A percentile compares a stretch with the other conserved stretches of the same genome.
Conservation (phyloP, 1,284 basidiomycete genomes). For the Anthracocystis walkeri region DNA sequence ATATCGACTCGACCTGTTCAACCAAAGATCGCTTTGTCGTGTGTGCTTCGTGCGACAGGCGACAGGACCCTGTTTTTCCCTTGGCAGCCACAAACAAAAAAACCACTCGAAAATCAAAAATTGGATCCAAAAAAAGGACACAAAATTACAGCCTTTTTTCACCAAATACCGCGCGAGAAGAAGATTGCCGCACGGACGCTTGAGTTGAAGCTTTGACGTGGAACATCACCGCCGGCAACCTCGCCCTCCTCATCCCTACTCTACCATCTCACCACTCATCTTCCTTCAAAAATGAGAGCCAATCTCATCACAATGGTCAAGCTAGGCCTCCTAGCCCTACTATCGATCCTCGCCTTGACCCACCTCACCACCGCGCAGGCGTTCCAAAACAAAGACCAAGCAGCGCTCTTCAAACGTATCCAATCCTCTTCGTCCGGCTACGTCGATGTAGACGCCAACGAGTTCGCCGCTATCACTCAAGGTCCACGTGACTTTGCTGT, state of each 20-base stretch:
- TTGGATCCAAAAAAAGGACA: background rate
- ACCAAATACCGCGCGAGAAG: slow-evolving; percentile 29
- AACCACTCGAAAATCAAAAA: slow-evolving; percentile 1
- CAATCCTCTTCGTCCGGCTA: slow-evolving; percentile 27
- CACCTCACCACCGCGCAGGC: slow-evolving; percentile 15
- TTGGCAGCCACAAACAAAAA: background rate
- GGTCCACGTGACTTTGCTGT: slow-evolving; percentile 50
- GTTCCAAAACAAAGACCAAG: slow-evolving; percentile 22
- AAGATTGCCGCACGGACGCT: slow-evolving; percentile 29
- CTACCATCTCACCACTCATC: background rate
- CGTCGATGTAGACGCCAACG: slow-evolving; percentile 39
- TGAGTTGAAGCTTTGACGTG: slow-evolving; percentile 19
- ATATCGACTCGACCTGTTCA: background rate
- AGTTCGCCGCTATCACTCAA: slow-evolving; percentile 21
- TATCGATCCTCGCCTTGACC: slow-evolving; percentile 24
- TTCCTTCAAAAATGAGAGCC: slow-evolving; percentile 15
- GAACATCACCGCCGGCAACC: slow-evolving; percentile 6
- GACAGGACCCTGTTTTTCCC: slow-evolving; percentile 2
- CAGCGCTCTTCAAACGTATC: slow-evolving; percentile 28
- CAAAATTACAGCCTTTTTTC: background rate
- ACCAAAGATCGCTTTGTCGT: background rate
- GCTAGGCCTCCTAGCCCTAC: slow-evolving; percentile 16
- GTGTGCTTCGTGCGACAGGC: background rate
- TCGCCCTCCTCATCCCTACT: background rate
- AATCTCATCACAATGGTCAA: slow-evolving; percentile 11